Percentiles rank a stretch among this genome's conserved stretches.
phyloP scores from a whole-genome alignment of 345 rosid genomes.

The Gossypium stocksii region DNA sequence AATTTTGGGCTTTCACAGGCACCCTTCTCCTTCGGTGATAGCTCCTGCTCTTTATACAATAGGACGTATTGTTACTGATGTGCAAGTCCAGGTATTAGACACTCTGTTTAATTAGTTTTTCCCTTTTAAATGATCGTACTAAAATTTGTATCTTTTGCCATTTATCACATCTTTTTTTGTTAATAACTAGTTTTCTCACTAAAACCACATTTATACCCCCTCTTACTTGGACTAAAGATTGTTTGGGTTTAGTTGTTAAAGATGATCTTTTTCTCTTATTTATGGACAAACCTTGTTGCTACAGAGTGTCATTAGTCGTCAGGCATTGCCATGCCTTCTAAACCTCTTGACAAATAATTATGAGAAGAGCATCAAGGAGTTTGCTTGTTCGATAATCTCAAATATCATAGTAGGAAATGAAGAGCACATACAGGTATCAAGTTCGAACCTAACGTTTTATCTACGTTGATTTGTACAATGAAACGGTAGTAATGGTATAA shows the following conservation, averaged over 20 bases:
- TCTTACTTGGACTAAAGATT: no score
- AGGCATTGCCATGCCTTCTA: constrained; percentile 67
- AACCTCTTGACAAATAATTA: constrained; percentile 57
- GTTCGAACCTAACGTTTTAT: not conserved
- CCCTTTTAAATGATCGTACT: not conserved
- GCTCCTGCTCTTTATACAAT: constrained; percentile 84
- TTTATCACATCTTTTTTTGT: no score
- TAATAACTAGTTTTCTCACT: no score
- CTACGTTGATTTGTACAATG: not conserved
- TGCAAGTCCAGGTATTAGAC: constrained; percentile 57
- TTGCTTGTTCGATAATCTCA: constrained; percentile 95
- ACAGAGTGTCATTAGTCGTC: constrained; percentile 59
- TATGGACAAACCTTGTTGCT: not conserved
- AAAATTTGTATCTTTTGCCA: no score
- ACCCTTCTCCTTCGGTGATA: constrained; percentile 78
- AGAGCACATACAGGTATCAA: constrained; percentile 55
- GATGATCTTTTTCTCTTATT: not conserved
- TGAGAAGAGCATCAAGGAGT: constrained; percentile 88
- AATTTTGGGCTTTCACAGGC: constrained; percentile 33
- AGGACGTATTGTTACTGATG: constrained; percentile 80
- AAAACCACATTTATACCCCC: no score
- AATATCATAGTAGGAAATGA: constrained; percentile 85
- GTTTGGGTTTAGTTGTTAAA: no score
- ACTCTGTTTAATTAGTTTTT: no score
- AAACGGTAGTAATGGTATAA: not conserved